Conservation (phyloP, 2,329 filamentous ascomycete genomes). For the Sporothrix luriei region DNA sequence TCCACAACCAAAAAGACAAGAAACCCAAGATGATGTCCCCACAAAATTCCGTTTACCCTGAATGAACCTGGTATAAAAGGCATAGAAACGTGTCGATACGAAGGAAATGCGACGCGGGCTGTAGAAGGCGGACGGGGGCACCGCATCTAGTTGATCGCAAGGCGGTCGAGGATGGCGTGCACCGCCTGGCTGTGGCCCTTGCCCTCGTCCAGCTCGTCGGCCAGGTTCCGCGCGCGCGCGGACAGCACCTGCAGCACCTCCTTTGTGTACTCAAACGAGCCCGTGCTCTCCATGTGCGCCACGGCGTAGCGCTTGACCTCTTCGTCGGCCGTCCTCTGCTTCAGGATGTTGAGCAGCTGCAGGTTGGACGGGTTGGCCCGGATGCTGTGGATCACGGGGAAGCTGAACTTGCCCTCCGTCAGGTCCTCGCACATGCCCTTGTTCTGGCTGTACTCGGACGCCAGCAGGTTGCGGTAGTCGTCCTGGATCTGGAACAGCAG, state of each 20-base stretch:
- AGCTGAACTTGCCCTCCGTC: constrained; percentile 96
- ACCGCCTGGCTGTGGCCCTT: constrained; percentile 60
- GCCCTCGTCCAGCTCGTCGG: constrained; percentile 66
- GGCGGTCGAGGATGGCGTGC: constrained; percentile 68
- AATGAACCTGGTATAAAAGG: constrained; percentile 1
- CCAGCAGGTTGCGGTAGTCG: constrained; percentile 88
- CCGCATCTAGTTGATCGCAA: constrained; percentile 48
- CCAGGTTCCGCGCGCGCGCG: constrained; percentile 63
- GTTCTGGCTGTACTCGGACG: constrained; percentile 75
- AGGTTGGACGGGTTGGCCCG: constrained; percentile 72
- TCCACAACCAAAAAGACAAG: neutral
- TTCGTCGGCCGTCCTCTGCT: constrained; percentile 82
- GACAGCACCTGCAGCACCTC: constrained; percentile 66
- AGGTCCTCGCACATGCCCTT: constrained; percentile 95
- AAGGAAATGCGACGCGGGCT: neutral
- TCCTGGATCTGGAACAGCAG: constrained; percentile 89
- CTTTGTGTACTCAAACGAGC: constrained; percentile 84
- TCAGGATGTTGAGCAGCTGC: constrained; percentile 87
- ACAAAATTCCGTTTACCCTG: constrained; percentile 9
- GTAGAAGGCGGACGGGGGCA: neutral
- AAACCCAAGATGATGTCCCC: neutral
- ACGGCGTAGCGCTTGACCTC: constrained; percentile 92
- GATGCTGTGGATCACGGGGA: constrained; percentile 93
- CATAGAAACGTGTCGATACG: neutral
- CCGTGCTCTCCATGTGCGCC: constrained; percentile 84